Evolutionary conservation across 352 stramenopile species (phyloP).

Genomic region (Elongisporangium prolatum): DNA sequence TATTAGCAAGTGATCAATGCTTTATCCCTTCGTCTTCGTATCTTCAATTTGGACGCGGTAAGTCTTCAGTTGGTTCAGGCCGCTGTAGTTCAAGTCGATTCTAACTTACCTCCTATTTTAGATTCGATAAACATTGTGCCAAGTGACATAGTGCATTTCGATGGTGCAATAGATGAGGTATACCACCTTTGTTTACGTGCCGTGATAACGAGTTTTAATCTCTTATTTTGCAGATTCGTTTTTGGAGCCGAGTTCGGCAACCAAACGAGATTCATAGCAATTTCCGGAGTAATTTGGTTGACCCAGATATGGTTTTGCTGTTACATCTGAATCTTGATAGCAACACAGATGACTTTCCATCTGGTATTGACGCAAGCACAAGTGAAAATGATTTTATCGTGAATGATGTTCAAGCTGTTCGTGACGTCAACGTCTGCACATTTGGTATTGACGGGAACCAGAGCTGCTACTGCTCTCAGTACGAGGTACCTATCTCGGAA

Average conservation of each 20-base stretch:
- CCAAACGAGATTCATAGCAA: slow-evolving; percentile 11
- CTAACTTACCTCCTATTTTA: no score
- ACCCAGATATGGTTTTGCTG: slow-evolving; percentile 20
- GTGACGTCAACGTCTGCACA: slow-evolving; percentile 4
- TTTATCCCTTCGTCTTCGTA: slow-evolving; percentile 9
- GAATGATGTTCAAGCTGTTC: slow-evolving; percentile 14
- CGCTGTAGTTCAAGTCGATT: no score
- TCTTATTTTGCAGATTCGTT: no score
- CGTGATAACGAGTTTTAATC: no score
- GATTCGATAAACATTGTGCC: slow-evolving; percentile 17
- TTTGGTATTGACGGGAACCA: slow-evolving; percentile 29
- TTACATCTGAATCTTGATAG: slow-evolving; percentile 25
- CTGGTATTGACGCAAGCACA: slow-evolving; percentile 20
- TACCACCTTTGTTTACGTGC: no score
- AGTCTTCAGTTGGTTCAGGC: background rate
- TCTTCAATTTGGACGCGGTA: slow-evolving; percentile 48
- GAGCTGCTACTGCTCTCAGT: slow-evolving; percentile 36
- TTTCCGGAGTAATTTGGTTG: slow-evolving; percentile 14
- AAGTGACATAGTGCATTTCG: slow-evolving; percentile 14
- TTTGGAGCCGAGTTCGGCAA: slow-evolving; percentile 23
- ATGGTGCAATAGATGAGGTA: slow-evolving; percentile 46
- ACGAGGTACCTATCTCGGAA: background rate
- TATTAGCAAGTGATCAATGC: slow-evolving; percentile 18
- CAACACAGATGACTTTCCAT: slow-evolving; percentile 12
- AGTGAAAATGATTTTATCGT: slow-evolving; percentile 39